A percentile compares a stretch with the other conserved stretches of the same genome.
These are phyloP conservation scores for Piper longum DNA, from an alignment of 164 flowering plant species.

Conservation along the genomic window DNA sequence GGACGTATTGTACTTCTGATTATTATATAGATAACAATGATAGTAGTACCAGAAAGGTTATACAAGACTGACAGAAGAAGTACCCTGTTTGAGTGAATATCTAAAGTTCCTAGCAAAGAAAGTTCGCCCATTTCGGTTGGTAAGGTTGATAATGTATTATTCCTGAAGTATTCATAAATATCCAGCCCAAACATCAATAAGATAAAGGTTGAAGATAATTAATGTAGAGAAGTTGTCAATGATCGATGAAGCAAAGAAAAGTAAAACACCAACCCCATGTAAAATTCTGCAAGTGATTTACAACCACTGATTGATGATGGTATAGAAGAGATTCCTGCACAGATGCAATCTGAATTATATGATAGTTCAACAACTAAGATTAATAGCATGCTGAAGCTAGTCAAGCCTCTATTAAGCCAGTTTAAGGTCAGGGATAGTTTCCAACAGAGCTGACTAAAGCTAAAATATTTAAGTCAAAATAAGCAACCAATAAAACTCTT, in stretches of 20 bases:
- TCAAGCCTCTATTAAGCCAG: too few relatives aligned
- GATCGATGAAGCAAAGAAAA: background rate
- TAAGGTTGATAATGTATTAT: slow-evolving; percentile 54
- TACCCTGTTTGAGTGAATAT: slow-evolving; percentile 96
- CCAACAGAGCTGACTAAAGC: too few relatives aligned
- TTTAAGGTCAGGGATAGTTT: too few relatives aligned
- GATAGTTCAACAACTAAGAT: too few relatives aligned
- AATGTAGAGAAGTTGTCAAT: background rate
- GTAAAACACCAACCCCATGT: slow-evolving; percentile 53
- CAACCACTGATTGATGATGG: slow-evolving; percentile 79
- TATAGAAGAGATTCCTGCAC: slow-evolving; percentile 56
- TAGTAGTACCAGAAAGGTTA: background rate
- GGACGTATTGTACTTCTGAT: too few relatives aligned
- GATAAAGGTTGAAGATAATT: background rate
- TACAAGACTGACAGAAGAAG: background rate
- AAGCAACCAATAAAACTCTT: too few relatives aligned
- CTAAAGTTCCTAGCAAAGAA: slow-evolving; percentile 59
- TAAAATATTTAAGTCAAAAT: too few relatives aligned
- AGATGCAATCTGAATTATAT: background rate
- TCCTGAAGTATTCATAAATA: slow-evolving; percentile 31
- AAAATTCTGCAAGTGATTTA: slow-evolving; percentile 62
- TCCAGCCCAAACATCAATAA: background rate
- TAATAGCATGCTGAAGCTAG: too few relatives aligned
- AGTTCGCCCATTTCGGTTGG: slow-evolving; percentile 72
- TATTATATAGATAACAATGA: background rate